Percentiles rank a stretch among this genome's conserved stretches.
These are phyloP conservation scores for Climacium dendroides DNA, from an alignment of 225 moss, liverwort and hornwort species.

Conservation along the genomic window DNA sequence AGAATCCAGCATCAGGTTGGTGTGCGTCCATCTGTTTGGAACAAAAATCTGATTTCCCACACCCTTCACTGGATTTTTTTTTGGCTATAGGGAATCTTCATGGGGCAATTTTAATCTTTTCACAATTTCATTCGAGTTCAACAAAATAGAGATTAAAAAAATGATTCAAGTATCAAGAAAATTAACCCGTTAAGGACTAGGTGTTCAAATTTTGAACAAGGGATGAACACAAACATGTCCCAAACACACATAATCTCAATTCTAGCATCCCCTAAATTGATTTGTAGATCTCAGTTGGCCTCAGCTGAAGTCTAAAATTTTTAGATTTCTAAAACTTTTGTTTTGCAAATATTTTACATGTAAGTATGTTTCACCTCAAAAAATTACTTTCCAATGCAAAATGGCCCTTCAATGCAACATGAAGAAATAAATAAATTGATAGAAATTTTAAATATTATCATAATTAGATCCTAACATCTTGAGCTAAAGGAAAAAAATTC, in stretches of 20 bases:
- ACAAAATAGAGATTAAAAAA: too few species aligned
- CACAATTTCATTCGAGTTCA: background rate
- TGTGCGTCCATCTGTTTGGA: too few species aligned
- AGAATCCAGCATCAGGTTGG: background rate
- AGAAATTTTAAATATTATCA: background rate
- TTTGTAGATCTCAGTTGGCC: too few species aligned
- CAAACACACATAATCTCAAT: rapidly evolving
- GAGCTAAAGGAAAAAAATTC: rapidly evolving
- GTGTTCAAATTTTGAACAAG: background rate
- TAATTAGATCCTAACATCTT: background rate
- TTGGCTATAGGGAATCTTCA: too few species aligned
- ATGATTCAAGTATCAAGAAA: background rate
- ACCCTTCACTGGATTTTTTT: background rate
- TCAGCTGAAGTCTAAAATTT: too few species aligned
- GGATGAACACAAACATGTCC: background rate
- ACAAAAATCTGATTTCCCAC: background rate
- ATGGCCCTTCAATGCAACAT: background rate
- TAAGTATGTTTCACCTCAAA: too few species aligned
- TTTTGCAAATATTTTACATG: background rate
- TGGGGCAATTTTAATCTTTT: too few species aligned
- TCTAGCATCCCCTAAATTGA: too few species aligned
- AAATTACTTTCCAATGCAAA: background rate
- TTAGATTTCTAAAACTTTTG: background rate
- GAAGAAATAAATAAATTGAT: background rate
- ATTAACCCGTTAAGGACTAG: rapidly evolving